phyloP scores from a whole-genome alignment of 1,139 yeast genomes.

The Candida sanyaensis region DNA sequence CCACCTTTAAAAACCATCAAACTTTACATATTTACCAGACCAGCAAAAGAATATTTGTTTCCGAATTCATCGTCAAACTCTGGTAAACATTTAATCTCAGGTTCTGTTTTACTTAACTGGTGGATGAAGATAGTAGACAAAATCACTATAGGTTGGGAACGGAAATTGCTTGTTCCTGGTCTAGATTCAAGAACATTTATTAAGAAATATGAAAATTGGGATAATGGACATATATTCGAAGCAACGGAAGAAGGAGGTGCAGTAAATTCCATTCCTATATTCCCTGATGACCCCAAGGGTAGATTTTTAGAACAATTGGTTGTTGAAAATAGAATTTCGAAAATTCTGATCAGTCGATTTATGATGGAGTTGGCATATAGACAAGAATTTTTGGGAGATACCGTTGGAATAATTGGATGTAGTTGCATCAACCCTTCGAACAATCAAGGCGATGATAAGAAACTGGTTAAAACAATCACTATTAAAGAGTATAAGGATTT shows the following conservation, averaged over 20 bases:
- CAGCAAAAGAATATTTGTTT: conserved; percentile 84
- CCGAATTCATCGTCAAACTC: conserved; percentile 66
- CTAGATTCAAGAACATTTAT: conserved; percentile 47
- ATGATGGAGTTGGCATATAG: conserved; percentile 85
- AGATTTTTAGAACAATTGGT: conserved; percentile 83
- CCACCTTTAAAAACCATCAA: conserved; percentile 11
- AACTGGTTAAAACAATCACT: conserved; percentile 10
- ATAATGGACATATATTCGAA: conserved; percentile 65
- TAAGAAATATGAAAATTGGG: conserved; percentile 20
- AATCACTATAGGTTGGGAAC: conserved; percentile 18
- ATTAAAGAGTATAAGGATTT: conserved; percentile 34
- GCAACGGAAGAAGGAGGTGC: conserved; percentile 41
- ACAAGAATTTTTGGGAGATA: conserved; percentile 87
- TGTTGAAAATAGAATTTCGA: conserved; percentile 64
- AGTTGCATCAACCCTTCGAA: conserved; percentile 19
- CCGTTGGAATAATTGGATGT: conserved; percentile 85
- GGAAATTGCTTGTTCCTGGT: conserved; percentile 70
- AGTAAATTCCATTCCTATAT: conserved; percentile 67
- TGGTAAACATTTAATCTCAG: conserved; percentile 70
- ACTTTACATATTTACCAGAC: conserved; percentile 66
- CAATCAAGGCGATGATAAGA: background rate
- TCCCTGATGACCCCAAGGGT: conserved; percentile 97
- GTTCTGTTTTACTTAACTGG: conserved; percentile 75
- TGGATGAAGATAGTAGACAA: conserved; percentile 69
- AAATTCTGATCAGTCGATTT: conserved; percentile 53